phyloP scores from a whole-genome alignment of 768 basidiomycete species.

The Mycena kentingensis region DNA sequence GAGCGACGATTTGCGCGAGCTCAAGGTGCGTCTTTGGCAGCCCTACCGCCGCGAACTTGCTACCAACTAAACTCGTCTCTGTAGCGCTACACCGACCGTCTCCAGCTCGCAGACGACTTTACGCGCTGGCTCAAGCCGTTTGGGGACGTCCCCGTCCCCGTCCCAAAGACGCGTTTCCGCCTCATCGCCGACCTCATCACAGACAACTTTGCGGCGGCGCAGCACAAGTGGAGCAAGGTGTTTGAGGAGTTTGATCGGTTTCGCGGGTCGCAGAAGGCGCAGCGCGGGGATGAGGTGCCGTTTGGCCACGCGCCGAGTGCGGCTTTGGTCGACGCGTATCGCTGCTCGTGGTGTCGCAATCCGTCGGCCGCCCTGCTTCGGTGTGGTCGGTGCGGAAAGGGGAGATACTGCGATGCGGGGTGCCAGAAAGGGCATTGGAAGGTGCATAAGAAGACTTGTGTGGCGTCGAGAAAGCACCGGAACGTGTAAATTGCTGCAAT shows the following conservation, averaged over 20 bases:
- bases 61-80: neutral
- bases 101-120: neutral
- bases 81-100: neutral
- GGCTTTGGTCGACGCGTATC: too few relatives aligned
- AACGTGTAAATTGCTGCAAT: too few relatives aligned
- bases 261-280: neutral
- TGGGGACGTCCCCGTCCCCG: neutral
- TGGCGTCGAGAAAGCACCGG: neutral
- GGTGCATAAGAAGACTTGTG: slow-evolving; percentile 32
- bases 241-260: neutral
- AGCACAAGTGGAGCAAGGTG: neutral
- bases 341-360: slow-evolving; percentile 47
- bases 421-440: slow-evolving; percentile 37
- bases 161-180: neutral
- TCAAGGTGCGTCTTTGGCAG: slow-evolving; percentile 33
- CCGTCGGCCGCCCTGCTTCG: slow-evolving; percentile 46
- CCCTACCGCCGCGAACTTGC: neutral
- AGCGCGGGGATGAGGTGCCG: slow-evolving; percentile 39
- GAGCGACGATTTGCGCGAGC: slow-evolving; percentile 36
- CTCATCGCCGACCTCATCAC: neutral
- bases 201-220: neutral
- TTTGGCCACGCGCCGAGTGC: too few relatives aligned
- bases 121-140: neutral
- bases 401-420: slow-evolving; percentile 41
- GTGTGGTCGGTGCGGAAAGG: slow-evolving; percentile 41